phyloP scores from a whole-genome alignment of 2,329 filamentous ascomycete genomes.

The Fusarium drepaniforme region DNA sequence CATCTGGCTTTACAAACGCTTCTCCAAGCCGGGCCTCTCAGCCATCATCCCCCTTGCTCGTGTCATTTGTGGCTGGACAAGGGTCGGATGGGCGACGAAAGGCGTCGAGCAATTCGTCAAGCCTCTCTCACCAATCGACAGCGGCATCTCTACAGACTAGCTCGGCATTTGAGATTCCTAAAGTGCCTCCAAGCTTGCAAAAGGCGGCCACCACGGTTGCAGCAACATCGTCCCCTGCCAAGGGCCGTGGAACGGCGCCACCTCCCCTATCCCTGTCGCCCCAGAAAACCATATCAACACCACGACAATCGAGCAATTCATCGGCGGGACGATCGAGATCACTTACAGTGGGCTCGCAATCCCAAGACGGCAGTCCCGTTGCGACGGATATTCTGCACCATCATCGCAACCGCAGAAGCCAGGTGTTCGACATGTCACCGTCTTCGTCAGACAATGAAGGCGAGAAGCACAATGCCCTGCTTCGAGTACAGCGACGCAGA shows the following conservation, averaged over 20 bases:
- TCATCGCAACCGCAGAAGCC: constrained; percentile 92
- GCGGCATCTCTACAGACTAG: constrained; percentile 74
- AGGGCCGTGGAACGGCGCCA: constrained; percentile 64
- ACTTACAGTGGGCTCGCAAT: constrained; percentile 94
- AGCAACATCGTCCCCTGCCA: constrained; percentile 65
- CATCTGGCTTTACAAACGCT: constrained; percentile 84
- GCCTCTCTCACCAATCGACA: constrained; percentile 80
- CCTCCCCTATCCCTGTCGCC: constrained; percentile 69
- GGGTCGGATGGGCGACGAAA: constrained; percentile 85
- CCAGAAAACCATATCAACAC: constrained; percentile 71
- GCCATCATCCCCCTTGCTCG: constrained; percentile 81
- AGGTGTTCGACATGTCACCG: constrained; percentile 95
- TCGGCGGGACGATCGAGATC: constrained; percentile 83
- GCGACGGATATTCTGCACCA: constrained; percentile 76
- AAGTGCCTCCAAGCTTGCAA: constrained; percentile 69
- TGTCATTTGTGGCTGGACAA: constrained; percentile 92
- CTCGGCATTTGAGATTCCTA: constrained; percentile 78
- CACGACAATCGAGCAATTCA: constrained; percentile 70
- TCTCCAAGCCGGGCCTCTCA: constrained; percentile 87
- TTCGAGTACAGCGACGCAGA: constrained; percentile 93
- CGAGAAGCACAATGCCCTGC: constrained; percentile 87
- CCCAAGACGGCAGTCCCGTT: constrained; percentile 88
- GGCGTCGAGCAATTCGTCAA: constrained; percentile 90
- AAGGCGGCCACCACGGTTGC: constrained; percentile 69
- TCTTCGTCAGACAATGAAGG: constrained; percentile 98